Evolutionary conservation across 73 alveolate species (phyloP), one percentile per base, ranked within the genome.

Genomic region (Paramecium bursaria): DNA sequence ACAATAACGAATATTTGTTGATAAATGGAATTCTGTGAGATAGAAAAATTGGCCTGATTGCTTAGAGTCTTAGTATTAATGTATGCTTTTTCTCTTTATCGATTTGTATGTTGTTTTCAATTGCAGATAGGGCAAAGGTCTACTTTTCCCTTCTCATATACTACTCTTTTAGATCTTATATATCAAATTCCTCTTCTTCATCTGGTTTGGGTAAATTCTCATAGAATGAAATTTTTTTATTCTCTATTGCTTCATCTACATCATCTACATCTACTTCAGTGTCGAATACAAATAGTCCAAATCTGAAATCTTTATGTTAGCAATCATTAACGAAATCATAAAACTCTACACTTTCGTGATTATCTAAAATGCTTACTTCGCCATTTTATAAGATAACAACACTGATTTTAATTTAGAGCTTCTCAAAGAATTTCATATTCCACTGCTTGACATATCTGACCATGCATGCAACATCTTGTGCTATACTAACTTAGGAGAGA

Each of bases 221-320:
- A 25, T 67, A 53, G 3, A 67, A 42, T 5, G 82, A 67, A 3
- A 67, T 67, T 67, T 57, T 67, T 29, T 57, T 7, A 19, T 67
- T 67, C 14, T 67, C 82, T 15, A 67, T 11, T 4, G 44, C 82
- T 17, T 67, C 82, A 11, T 67, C 82, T 4, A 67, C 44, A 25
- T 67, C 82, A 25, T 67, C 82, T 11, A 47, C 46, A 67, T 67
- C 50, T 4, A 57, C 46, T 67, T 67, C 82, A 31, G 60, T 25
- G 44, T 67, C 82, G 22, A 25, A 67, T 2, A 67, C 44, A 21
- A 67, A 67, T 17, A 67, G 22, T 3, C 82, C 53, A 0, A 67
- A 35, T 15, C 55, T 67, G 23, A 67, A 10, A 67, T 67, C 3
- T 67, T 67, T 67, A 19, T 67, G 19, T 67, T 67, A 39, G 44